Percentiles rank a stretch among this genome's conserved stretches.
Evolutionary conservation across 2,329 filamentous ascomycete genomes (phyloP).

Genomic region (Leptographium procerum): DNA sequence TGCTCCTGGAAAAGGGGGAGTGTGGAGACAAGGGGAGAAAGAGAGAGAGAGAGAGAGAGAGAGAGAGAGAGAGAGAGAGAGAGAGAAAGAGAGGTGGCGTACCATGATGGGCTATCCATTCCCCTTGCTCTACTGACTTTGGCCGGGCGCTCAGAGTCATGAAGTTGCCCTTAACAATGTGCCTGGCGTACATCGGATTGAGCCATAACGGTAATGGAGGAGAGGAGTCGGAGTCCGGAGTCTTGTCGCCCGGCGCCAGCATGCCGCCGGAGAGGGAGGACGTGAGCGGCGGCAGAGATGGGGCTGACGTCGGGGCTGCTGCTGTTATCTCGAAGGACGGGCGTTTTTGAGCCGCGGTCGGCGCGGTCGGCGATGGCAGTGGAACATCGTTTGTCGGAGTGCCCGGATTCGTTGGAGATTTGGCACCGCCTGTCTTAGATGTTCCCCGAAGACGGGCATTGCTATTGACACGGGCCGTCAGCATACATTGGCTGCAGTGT

Average conservation of each 20-base stretch:
- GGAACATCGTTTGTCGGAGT: not conserved
- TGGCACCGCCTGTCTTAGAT: not conserved
- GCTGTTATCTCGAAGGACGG: slow-evolving; percentile 3
- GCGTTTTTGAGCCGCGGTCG: not conserved
- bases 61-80: not conserved
- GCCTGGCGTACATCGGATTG: slow-evolving; percentile 61
- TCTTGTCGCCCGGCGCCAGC: slow-evolving; percentile 25
- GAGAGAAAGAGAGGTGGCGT: slow-evolving; percentile 13
- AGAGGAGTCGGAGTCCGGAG: slow-evolving; percentile 52
- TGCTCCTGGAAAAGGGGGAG: not conserved
- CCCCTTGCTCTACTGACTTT: slow-evolving; percentile 84
- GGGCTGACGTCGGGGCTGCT: slow-evolving; percentile 8
- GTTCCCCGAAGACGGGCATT: slow-evolving; percentile 7
- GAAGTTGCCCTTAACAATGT: slow-evolving; percentile 95
- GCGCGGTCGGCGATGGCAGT: not conserved
- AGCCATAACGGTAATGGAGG: slow-evolving; percentile 63
- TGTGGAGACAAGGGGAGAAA: not conserved
- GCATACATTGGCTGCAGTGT: not conserved
- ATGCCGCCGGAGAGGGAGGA: slow-evolving; percentile 11
- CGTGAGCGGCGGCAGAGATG: slow-evolving; percentile 4
- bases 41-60: no score
- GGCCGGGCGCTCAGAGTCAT: slow-evolving; percentile 89
- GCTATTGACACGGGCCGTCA: not conserved
- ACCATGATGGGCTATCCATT: slow-evolving; percentile 96
- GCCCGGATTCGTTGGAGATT: not conserved